Evolutionary conservation across 2,329 filamentous ascomycete species (phyloP).

Genomic region (Cadophora gregata): DNA sequence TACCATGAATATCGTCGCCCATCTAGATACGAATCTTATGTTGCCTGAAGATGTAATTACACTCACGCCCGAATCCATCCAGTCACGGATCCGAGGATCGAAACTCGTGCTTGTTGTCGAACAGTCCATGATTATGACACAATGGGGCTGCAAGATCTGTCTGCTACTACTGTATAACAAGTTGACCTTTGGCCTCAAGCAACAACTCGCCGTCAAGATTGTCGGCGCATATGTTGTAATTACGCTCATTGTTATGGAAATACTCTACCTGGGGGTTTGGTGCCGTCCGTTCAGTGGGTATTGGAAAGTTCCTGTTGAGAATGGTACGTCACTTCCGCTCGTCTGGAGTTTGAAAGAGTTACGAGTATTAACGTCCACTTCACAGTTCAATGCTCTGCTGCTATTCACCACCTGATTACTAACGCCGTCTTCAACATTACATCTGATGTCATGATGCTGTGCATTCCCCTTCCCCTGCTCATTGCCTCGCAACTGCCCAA

Average conservation of each 20-base stretch:
- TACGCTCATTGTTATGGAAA: constrained; percentile 58
- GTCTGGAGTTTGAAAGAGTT: neutral
- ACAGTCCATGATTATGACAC: constrained; percentile 64
- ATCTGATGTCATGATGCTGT: constrained; percentile 64
- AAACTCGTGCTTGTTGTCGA: constrained; percentile 69
- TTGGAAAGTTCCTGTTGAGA: constrained; percentile 60
- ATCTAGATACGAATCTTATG: constrained; percentile 66
- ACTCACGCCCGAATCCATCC: constrained; percentile 51
- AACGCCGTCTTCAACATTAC: constrained; percentile 65
- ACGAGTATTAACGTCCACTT: constrained; percentile 8
- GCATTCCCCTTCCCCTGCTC: constrained; percentile 59
- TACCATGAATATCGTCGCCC: constrained; percentile 59
- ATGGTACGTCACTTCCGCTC: constrained; percentile 44
- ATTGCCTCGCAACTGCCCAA: constrained; percentile 51
- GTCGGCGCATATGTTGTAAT: constrained; percentile 54
- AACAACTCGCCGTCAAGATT: constrained; percentile 55
- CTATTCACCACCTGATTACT: constrained; percentile 62
- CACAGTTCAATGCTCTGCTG: constrained; percentile 61
- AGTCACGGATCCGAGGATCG: constrained; percentile 51
- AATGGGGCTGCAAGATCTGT: constrained; percentile 62
- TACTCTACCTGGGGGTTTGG: constrained; percentile 57
- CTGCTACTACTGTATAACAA: constrained; percentile 63
- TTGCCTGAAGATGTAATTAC: constrained; percentile 51
- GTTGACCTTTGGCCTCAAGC: constrained; percentile 56
- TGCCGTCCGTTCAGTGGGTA: constrained; percentile 62